Evolutionary conservation across 176 grass and related monocot genomes (phyloP), one percentile per base, ranked within the genome.

Genomic region (Triticum timopheevii): DNA sequence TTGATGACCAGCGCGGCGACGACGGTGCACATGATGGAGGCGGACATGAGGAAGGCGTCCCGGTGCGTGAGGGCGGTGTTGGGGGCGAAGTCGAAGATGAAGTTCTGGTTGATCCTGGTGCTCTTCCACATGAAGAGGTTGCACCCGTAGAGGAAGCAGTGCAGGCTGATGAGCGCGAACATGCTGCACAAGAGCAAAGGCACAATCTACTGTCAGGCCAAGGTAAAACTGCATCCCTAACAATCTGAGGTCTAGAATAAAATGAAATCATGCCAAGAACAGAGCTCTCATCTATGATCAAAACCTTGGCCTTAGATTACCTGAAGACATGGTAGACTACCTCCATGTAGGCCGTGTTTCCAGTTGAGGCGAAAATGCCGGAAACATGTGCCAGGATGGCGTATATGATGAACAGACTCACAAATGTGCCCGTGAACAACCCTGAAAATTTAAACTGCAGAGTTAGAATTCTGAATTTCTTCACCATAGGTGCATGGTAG

Each of bases 301-400:
- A 61, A 54, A 73, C 13, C 8, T 68, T 73, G 35, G 76, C n/a
- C 67, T 24, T 8, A 78, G 65, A 52, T 80, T 65, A 93, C 96
- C 96, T 98, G 88, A 98, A 95, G 73, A 98, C 88, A 47, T 93
- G 93, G 69, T 98, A 96, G 27, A 98, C 94, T 15, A 91, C 91
- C 65, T 96, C 90, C 90, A 94, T 91, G 50, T 98, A 96, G 52
- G 82, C 90, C 8, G 94, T 45, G 72, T 88, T 90, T 13, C 86
- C 83, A 47, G 81, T 82, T 27, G 96, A 96, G 68, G 90, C 82
- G 69, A 98, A 98, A 40, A 98, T 94, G 39, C 97, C 92, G 35
- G 88, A 88, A 30, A 94, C 91, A 35, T 94, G 92, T 50, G 92
- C 97, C 58, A 96, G 85, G 44, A 96, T 91, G 20, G 85, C 92